phyloP scores from a whole-genome alignment of 2,329 filamentous ascomycete genomes.

The Cercospora janseana region DNA sequence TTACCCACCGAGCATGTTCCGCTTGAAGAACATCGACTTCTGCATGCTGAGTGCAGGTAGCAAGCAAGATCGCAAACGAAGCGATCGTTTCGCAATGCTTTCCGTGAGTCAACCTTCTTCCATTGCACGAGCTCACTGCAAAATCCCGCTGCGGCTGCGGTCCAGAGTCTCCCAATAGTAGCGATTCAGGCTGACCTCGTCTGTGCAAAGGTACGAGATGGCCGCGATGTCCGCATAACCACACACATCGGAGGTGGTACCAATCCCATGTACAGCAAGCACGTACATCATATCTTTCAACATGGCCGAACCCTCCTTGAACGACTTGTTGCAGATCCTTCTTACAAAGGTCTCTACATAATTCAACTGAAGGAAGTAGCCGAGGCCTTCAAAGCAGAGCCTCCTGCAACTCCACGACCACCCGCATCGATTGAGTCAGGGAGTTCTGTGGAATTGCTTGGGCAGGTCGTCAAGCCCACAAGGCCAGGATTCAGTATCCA shows the following conservation, averaged over 20 bases:
- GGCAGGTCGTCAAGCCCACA: background rate
- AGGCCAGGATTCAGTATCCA: background rate
- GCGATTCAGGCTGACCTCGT: background rate
- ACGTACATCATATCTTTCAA: conserved; percentile 9
- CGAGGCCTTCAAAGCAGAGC: conserved; percentile 9
- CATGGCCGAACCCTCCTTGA: conserved; percentile 5
- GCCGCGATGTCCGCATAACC: conserved; percentile 2
- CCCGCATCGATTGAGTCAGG: too few species aligned
- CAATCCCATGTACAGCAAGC: conserved; percentile 8
- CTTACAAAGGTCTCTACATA: conserved; percentile 12
- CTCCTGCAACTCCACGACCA: background rate
- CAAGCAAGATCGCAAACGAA: conserved; percentile 1
- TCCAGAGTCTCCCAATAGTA: too few species aligned
- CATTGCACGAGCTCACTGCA: too few species aligned
- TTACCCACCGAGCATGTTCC: conserved; percentile 1
- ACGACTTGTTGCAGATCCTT: conserved; percentile 1
- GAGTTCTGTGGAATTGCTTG: background rate
- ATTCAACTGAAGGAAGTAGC: conserved; percentile 13
- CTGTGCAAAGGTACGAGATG: conserved; percentile 5
- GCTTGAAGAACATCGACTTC: conserved; percentile 15
- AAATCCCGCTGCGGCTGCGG: too few species aligned
- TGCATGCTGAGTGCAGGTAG: conserved; percentile 9
- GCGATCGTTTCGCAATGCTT: conserved; percentile 14
- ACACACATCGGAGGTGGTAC: conserved; percentile 12
- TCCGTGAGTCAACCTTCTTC: conserved; percentile 13